Percentiles rank a stretch among this genome's conserved stretches.
These are phyloP conservation scores for Pseudisothecium myosuroides DNA, from an alignment of 225 moss, liverwort and hornwort species.

Conservation along the genomic window DNA sequence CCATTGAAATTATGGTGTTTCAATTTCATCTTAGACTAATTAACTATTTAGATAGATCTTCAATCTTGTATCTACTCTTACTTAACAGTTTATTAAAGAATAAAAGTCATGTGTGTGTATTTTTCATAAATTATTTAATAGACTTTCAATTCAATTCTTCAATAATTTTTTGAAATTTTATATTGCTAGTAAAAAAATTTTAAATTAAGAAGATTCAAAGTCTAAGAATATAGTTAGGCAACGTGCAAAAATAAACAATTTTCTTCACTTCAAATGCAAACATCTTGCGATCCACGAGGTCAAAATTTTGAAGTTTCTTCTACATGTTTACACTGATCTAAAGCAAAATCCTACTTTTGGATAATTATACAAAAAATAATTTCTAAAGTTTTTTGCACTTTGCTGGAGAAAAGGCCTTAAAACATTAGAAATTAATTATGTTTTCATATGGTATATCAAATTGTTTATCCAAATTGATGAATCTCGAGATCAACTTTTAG, in stretches of 20 bases:
- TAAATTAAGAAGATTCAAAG: neutral
- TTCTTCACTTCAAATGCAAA: neutral
- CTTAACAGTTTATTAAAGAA: neutral
- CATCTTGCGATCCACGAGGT: neutral
- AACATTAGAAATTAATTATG: fast-evolving
- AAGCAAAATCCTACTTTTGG: neutral
- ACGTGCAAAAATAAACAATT: neutral
- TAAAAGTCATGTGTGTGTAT: neutral
- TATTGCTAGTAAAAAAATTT: neutral
- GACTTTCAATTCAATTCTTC: neutral
- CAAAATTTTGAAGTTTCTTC: neutral
- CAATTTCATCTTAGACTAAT: no score
- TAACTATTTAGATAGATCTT: neutral
- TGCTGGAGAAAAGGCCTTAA: no score
- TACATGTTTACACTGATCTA: neutral
- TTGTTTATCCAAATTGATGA: fast-evolving
- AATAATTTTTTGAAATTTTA: no score
- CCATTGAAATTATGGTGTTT: neutral
- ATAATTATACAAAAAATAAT: neutral
- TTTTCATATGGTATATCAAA: neutral
- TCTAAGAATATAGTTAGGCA: fast-evolving
- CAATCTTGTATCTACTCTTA: no score
- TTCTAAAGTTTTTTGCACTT: no score
- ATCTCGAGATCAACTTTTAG: neutral
- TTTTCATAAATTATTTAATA: neutral